These are phyloP conservation scores for Dillenia suffruticosa DNA, from an alignment of 164 flowering plant species.

Conservation along the genomic window DNA sequence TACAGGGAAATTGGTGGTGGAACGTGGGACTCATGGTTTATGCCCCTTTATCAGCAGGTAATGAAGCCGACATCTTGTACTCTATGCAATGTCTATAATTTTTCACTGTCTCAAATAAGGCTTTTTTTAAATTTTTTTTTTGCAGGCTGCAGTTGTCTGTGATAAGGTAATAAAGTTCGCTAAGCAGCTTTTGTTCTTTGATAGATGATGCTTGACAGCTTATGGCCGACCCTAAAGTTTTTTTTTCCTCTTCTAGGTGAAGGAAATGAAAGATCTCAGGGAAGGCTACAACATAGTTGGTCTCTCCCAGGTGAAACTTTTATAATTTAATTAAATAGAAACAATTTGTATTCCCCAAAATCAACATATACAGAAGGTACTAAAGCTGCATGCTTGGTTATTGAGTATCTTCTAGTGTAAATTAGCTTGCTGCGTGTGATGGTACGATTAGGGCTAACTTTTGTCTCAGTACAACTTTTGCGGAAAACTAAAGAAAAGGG, in stretches of 20 bases:
- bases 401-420: too few species aligned
- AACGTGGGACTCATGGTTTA: constrained; percentile 92
- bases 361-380: too few species aligned
- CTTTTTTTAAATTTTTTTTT: constrained; percentile 7
- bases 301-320: constrained; percentile 75
- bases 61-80: not conserved
- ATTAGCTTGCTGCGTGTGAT: too few species aligned
- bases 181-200: constrained; percentile 4
- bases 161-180: constrained; percentile 53
- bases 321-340: too few species aligned
- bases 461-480: too few species aligned
- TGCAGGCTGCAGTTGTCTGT: constrained; percentile 72
- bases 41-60: constrained; percentile 77
- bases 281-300: constrained; percentile 95
- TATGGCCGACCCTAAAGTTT: constrained; percentile 8
- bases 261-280: constrained; percentile 69
- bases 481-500: too few species aligned
- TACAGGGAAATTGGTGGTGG: constrained; percentile 90
- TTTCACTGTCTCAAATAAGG: not conserved
- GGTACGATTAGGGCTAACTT: too few species aligned
- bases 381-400: too few species aligned
- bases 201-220: constrained; percentile 1
- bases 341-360: too few species aligned
- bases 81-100: not conserved
- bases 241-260: constrained; percentile 52